Percentiles rank a stretch among this genome's conserved stretches.
These are phyloP conservation scores for Trichoderma sp. DNA, from an alignment of 2,329 filamentous ascomycete species.

Conservation along the genomic window DNA sequence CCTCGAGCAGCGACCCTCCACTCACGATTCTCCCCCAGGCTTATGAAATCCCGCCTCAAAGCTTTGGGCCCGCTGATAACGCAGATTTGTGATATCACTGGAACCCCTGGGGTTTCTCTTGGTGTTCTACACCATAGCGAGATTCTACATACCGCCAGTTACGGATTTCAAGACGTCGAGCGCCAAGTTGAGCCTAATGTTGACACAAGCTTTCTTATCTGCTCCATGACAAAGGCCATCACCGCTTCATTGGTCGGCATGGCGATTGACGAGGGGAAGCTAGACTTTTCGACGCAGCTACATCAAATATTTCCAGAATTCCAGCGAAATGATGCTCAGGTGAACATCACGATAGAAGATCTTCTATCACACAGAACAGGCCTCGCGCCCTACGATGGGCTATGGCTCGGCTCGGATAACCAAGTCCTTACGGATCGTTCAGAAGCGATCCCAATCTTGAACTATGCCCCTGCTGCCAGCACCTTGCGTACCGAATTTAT, in stretches of 20 bases:
- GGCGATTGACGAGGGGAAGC: neutral
- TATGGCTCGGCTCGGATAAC: neutral
- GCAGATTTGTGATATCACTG: neutral
- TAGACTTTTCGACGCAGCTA: neutral
- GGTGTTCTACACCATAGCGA: neutral
- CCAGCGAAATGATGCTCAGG: neutral
- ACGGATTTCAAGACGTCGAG: neutral
- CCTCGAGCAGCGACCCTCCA: too few species aligned
- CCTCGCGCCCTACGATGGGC: neutral
- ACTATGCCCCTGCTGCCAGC: neutral
- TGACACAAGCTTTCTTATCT: neutral
- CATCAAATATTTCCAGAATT: neutral
- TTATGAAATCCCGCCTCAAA: neutral
- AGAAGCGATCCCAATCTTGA: neutral
- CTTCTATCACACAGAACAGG: neutral
- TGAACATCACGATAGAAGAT: neutral
- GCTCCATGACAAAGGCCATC: neutral
- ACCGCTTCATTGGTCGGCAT: neutral
- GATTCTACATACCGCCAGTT: neutral
- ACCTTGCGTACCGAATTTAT: neutral
- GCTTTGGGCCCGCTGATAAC: neutral
- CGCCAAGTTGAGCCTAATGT: neutral
- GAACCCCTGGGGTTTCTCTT: neutral
- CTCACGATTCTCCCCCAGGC: too few species aligned
- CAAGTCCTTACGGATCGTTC: neutral